Conservation (phyloP, 176 grass and related monocot genomes). For the Thinopyrum elongatum region DNA sequence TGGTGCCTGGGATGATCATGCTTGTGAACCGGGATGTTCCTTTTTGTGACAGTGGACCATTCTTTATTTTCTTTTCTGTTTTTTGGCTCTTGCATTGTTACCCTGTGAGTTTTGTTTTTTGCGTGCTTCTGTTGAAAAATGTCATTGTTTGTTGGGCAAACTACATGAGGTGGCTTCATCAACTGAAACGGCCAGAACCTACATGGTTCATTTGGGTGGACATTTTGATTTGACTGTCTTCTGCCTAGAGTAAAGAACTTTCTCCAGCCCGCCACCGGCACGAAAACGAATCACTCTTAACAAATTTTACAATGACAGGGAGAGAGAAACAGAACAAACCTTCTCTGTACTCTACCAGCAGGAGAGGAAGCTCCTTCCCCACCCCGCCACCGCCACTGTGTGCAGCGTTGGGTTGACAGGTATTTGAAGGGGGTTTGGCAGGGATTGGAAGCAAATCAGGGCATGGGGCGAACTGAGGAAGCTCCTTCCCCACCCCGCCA, state of each 20-base stretch:
- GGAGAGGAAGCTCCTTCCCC: too few relatives aligned
- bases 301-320: too few relatives aligned
- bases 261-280: too few relatives aligned
- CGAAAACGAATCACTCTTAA: too few relatives aligned
- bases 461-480: too few relatives aligned
- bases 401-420: too few relatives aligned
- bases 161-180: neutral
- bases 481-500: too few relatives aligned
- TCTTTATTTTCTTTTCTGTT: constrained; percentile 6
- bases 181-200: neutral
- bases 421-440: too few relatives aligned
- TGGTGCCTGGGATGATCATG: constrained; percentile 18
- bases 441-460: too few relatives aligned
- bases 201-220: neutral
- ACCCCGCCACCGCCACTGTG: too few relatives aligned
- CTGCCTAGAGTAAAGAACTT: neutral
- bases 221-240: neutral
- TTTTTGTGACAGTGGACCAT: constrained; percentile 23
- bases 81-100: constrained; percentile 20
- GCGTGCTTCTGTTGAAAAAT: neutral
- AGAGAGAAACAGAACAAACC: too few relatives aligned
- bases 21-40: constrained; percentile 2
- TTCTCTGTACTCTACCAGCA: too few relatives aligned
- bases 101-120: neutral
- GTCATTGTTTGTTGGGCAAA: neutral